Conservation (phyloP, 2,329 filamentous ascomycete species). For the Cladosporium cucumerinum region DNA sequence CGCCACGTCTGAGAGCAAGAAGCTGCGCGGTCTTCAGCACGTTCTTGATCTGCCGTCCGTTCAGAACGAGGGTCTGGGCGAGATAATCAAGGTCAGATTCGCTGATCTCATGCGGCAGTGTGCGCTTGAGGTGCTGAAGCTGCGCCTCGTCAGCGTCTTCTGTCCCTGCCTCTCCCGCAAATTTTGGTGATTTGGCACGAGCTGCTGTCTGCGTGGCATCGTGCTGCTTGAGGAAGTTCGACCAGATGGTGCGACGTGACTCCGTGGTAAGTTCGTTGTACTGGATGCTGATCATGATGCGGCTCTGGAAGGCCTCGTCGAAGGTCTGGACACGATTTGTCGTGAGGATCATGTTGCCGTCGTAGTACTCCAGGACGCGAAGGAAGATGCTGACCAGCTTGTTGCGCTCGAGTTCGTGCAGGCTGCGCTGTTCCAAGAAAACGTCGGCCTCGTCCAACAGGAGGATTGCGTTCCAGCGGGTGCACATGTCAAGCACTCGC, state of each 20-base stretch:
- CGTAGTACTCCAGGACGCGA: slow-evolving; percentile 34
- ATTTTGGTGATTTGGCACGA: slow-evolving; percentile 19
- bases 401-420: slow-evolving; percentile 44
- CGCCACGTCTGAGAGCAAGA: slow-evolving; percentile 27
- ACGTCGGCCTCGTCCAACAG: no score
- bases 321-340: slow-evolving; percentile 45
- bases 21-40: slow-evolving; percentile 41
- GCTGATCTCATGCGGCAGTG: slow-evolving; percentile 30
- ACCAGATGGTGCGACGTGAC: slow-evolving; percentile 42
- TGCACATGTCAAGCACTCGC: no score
- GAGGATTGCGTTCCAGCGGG: no score
- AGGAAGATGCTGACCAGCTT: slow-evolving; percentile 45
- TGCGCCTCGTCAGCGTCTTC: slow-evolving; percentile 17
- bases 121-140: slow-evolving; percentile 24
- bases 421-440: slow-evolving; percentile 33
- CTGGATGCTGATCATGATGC: slow-evolving; percentile 44
- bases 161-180: neutral
- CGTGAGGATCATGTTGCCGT: slow-evolving; percentile 45
- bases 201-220: slow-evolving; percentile 25
- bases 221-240: slow-evolving; percentile 41
- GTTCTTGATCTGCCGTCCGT: slow-evolving; percentile 45
- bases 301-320: slow-evolving; percentile 46
- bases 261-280: slow-evolving; percentile 41
- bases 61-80: slow-evolving; percentile 31
- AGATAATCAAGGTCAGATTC: slow-evolving; percentile 33